Conservation (phyloP, 805 yeast species). For the Yamadazyma kitorensis region DNA sequence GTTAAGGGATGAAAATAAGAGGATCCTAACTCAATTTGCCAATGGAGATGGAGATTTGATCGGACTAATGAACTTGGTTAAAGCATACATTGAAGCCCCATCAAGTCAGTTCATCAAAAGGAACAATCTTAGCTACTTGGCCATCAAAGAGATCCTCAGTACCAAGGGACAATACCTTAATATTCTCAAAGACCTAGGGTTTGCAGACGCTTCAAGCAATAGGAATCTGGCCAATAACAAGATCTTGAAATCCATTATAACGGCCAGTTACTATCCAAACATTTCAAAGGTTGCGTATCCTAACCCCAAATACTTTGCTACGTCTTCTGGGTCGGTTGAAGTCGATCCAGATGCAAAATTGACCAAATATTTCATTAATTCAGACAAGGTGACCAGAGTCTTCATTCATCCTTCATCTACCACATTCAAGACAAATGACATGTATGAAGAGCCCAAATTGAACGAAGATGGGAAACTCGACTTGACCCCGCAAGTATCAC, state of each 20-base stretch:
- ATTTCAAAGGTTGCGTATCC: conserved; percentile 80
- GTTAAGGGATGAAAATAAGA: conserved; percentile 60
- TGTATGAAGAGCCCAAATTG: conserved; percentile 13
- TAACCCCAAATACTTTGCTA: conserved; percentile 67
- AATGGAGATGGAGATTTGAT: conserved; percentile 72
- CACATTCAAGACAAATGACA: conserved; percentile 44
- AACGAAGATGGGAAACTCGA: conserved; percentile 29
- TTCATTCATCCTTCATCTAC: conserved; percentile 87
- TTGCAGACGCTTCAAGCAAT: conserved; percentile 43
- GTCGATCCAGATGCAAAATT: conserved; percentile 72
- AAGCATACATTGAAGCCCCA: conserved; percentile 37
- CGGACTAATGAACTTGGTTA: conserved; percentile 59
- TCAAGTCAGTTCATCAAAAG: conserved; percentile 44
- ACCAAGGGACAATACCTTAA: conserved; percentile 68
- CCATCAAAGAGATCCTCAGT: conserved; percentile 68
- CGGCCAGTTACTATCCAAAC: conserved; percentile 83
- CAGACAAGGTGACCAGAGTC: conserved; percentile 52
- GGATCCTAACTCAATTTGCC: conserved; percentile 35
- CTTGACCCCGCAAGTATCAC: conserved; percentile 35
- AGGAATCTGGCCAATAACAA: conserved; percentile 48
- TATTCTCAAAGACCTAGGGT: conserved; percentile 74
- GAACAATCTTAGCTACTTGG: conserved; percentile 58
- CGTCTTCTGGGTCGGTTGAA: conserved; percentile 77
- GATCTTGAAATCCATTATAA: conserved; percentile 62
- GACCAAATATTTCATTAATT: conserved; percentile 6